Evolutionary conservation across 352 stramenopile species (phyloP), one percentile per base, ranked within the genome.

Genomic region (Pythium grandisporangium): DNA sequence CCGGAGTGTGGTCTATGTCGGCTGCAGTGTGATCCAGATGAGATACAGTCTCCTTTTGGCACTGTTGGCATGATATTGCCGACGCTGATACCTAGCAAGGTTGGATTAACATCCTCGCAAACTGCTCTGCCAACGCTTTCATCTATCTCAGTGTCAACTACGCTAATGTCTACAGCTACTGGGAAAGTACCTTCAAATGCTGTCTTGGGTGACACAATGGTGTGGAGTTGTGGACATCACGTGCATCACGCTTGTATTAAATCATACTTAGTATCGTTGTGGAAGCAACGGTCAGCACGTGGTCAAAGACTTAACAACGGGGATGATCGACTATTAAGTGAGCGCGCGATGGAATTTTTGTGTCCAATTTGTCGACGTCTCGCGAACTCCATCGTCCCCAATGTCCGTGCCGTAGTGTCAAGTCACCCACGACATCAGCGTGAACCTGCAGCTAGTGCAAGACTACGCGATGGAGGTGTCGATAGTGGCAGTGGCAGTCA

Each of bases 291-390:
- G 40, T n/a, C n/a, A n/a, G n/a, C n/a, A n/a, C n/a, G n/a, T n/a
- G n/a, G n/a, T n/a, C n/a, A n/a, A n/a, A n/a, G n/a, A n/a, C n/a
- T n/a, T n/a, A n/a, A n/a, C n/a, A n/a, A 61, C 43, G 56, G 61
- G 7, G 71, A 88, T 30, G 75, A 85, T 24, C 69, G 76, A 0
- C 46, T 88, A 20, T 46, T 88, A 4, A 81, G 68, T 48, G 68
- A 85, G 42, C 65, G 69, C 2, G 70, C 87, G 30, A 55, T 67
- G 29, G 75, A 92, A 50, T 92, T 88, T 44, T 49, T 84, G 29
- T 92, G 79, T 45, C 79, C 79, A 3, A 71, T 88, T 13, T 92
- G 79, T 34, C 64, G 79, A 12, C 66, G 79, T 7, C 57, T 92
- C 5, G 83, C 73, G 1, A 92, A 89, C 48, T 86, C 66, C 29